phyloP scores from a whole-genome alignment of 2,329 filamentous ascomycete genomes.

The Ascochyta pisi region DNA sequence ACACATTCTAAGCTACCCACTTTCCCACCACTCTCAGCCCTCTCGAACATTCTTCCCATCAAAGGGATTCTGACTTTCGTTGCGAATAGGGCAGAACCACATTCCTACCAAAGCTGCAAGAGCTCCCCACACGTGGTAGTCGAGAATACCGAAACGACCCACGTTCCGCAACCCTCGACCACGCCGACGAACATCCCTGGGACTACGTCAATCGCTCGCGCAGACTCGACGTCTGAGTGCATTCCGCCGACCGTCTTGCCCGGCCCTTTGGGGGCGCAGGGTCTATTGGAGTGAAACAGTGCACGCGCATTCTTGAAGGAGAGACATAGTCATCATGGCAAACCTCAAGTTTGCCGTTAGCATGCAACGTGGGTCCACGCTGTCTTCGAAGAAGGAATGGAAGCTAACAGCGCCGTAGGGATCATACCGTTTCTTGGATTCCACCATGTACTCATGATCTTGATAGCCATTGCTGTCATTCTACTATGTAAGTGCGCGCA shows the following conservation, averaged over 20 bases:
- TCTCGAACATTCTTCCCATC: constrained; percentile 26
- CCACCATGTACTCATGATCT: constrained; percentile 94
- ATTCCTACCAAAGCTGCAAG: constrained; percentile 38
- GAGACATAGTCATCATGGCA: constrained; percentile 51
- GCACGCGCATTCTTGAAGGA: constrained; percentile 32
- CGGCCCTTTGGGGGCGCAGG: constrained; percentile 53
- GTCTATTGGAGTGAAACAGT: constrained; percentile 33
- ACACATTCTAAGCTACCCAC: constrained; percentile 46
- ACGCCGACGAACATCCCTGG: constrained; percentile 26
- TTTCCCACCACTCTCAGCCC: constrained; percentile 17
- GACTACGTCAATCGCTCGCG: constrained; percentile 33
- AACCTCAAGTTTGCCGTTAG: constrained; percentile 59
- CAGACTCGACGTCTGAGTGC: constrained; percentile 36
- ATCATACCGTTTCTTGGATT: constrained; percentile 69
- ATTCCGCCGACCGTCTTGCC: constrained; percentile 41
- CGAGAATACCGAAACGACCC: constrained; percentile 24
- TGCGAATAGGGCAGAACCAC: constrained; percentile 38
- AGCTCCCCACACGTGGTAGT: constrained; percentile 30
- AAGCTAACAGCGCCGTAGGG: constrained; percentile 50
- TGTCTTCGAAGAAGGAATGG: constrained; percentile 17
- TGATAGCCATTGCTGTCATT: constrained; percentile 93
- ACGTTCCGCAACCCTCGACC: constrained; percentile 25
- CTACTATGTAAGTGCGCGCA: constrained; percentile 77
- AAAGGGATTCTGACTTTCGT: constrained; percentile 42
- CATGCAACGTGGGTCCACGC: constrained; percentile 54